A percentile compares a stretch with the other conserved stretches of the same genome.
These are phyloP conservation scores for Trametopsis cervina DNA, from an alignment of 768 basidiomycete genomes.

Conservation along the genomic window DNA sequence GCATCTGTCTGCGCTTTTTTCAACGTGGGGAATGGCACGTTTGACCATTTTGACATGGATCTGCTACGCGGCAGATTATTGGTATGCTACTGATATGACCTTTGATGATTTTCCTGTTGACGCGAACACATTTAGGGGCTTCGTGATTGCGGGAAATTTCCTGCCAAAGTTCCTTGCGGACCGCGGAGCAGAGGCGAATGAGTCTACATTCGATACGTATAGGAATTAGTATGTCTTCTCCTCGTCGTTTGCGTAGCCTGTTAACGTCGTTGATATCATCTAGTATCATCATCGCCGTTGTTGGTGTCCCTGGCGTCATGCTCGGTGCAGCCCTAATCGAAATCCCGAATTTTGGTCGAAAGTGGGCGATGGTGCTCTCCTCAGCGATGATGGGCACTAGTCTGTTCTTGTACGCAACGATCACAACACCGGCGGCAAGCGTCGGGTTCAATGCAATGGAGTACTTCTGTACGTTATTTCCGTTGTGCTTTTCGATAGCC, in stretches of 20 bases:
- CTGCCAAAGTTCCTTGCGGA: slow-evolving; percentile 12
- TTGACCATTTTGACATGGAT: slow-evolving; percentile 9
- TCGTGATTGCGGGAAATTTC: slow-evolving; percentile 10
- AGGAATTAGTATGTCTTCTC: slow-evolving; percentile 5
- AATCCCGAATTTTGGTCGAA: slow-evolving; percentile 7
- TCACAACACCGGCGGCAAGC: slow-evolving; percentile 9
- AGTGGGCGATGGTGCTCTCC: slow-evolving; percentile 11
- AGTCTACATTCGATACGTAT: not conserved
- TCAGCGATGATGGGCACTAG: slow-evolving; percentile 8
- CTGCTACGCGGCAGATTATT: slow-evolving; percentile 11
- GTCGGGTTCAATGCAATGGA: slow-evolving; percentile 12
- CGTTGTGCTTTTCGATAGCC: too few species aligned
- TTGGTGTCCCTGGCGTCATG: slow-evolving; percentile 7
- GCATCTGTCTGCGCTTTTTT: slow-evolving; percentile 1
- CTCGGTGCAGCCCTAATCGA: slow-evolving; percentile 10
- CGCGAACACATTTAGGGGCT: slow-evolving; percentile 4
- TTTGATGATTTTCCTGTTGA: not conserved
- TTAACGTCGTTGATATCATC: not conserved
- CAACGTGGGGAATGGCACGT: slow-evolving; percentile 1
- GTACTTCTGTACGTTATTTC: slow-evolving; percentile 8
- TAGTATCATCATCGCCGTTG: slow-evolving; percentile 11
- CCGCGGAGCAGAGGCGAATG: slow-evolving; percentile 5
- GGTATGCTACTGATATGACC: not conserved
- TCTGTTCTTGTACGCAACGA: slow-evolving; percentile 8
- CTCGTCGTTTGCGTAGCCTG: not conserved